Conservation (phyloP, 352 stramenopile genomes). For the Phytophthora lateralis region DNA sequence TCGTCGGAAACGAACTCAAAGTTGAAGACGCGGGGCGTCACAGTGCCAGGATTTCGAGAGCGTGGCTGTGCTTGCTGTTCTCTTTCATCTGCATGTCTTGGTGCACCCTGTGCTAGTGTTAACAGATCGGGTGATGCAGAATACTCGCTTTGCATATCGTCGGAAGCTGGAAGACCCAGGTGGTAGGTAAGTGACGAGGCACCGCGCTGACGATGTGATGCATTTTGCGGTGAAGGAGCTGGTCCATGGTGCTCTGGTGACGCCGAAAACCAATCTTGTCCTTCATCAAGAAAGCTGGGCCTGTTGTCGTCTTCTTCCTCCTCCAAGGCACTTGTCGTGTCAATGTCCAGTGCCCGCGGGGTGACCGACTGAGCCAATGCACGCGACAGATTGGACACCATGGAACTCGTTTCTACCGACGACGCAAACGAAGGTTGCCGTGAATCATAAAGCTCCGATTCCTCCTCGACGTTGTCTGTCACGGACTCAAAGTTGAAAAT, state of each 20-base stretch:
- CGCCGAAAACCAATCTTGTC: conserved; percentile 25
- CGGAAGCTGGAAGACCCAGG: conserved; percentile 2
- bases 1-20: conserved; percentile 48
- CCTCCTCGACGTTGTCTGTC: conserved; percentile 8
- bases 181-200: conserved; percentile 23
- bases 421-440: conserved; percentile 3
- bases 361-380: conserved; percentile 6
- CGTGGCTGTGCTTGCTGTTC: background rate
- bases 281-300: conserved; percentile 16
- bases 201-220: conserved; percentile 1
- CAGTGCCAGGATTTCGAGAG: conserved; percentile 9
- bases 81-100: background rate
- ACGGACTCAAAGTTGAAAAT: conserved; percentile 56
- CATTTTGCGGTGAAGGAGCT: conserved; percentile 19
- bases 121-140: conserved; percentile 26
- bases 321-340: conserved; percentile 18
- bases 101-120: conserved; percentile 10
- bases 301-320: conserved; percentile 4
- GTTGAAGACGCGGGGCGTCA: conserved; percentile 45
- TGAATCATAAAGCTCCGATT: background rate
- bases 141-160: conserved; percentile 17
- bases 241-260: conserved; percentile 17
- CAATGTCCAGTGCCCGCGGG: conserved; percentile 36
- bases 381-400: conserved; percentile 4
- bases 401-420: conserved; percentile 7